phyloP scores from a whole-genome alignment of 495 filamentous ascomycete genomes.

The Bryoglossum gracile region DNA sequence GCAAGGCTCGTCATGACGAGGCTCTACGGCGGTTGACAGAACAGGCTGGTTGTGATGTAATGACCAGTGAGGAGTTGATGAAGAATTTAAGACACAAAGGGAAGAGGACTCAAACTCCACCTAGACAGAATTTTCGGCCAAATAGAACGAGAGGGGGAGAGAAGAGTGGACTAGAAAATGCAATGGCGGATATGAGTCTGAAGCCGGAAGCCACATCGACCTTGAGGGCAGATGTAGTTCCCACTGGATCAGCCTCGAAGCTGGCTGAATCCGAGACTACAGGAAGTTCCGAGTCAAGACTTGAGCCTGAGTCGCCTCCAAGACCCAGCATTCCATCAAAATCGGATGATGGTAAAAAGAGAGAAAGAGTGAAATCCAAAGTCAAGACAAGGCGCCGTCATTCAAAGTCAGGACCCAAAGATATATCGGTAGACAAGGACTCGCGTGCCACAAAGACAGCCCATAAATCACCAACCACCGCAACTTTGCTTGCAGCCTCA shows the following conservation, averaged over 20 bases:
- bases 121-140: constrained; percentile 1
- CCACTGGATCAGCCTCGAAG: constrained; percentile 6
- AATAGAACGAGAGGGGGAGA: not conserved
- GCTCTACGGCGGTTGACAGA: constrained; percentile 70
- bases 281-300: constrained; percentile 9
- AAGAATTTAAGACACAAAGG: constrained; percentile 16
- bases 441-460: not conserved
- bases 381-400: constrained; percentile 19
- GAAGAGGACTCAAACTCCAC: not conserved
- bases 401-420: constrained; percentile 14
- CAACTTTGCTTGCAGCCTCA: not conserved
- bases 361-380: constrained; percentile 23
- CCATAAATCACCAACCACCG: constrained; percentile 1
- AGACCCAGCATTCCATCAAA: constrained; percentile 10
- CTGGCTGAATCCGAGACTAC: constrained; percentile 6
- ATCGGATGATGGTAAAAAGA: constrained; percentile 17
- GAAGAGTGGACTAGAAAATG: constrained; percentile 8
- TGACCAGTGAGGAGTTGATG: constrained; percentile 53
- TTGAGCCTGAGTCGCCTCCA: not conserved
- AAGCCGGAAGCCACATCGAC: constrained; percentile 2
- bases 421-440: not conserved
- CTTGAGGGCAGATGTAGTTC: not conserved
- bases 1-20: constrained; percentile 60
- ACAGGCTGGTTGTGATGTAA: constrained; percentile 63
- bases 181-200: constrained; percentile 21